Conservation (phyloP, 2,329 filamentous ascomycete genomes). For the Epicoccum sorghinum region DNA sequence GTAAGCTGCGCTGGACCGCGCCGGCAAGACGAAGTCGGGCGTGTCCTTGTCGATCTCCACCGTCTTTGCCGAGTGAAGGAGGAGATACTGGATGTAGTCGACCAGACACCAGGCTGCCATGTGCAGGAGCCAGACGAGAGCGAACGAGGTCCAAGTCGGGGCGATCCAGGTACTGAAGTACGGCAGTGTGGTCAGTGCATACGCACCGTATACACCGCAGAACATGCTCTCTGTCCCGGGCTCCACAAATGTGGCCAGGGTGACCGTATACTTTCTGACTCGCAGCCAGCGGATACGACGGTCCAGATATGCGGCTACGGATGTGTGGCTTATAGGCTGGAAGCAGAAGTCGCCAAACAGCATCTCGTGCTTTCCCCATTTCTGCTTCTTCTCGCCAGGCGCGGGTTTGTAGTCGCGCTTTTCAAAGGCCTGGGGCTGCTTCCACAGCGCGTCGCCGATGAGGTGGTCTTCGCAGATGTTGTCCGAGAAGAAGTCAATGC, state of each 20-base stretch:
- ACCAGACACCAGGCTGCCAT: slow-evolving; percentile 73
- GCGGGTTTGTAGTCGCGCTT: slow-evolving; percentile 30
- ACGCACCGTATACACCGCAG: slow-evolving; percentile 81
- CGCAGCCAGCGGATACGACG: slow-evolving; percentile 88
- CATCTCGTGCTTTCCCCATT: slow-evolving; percentile 78
- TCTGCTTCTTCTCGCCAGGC: slow-evolving; percentile 40
- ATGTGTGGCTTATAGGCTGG: slow-evolving; percentile 86
- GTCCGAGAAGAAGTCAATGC: slow-evolving; percentile 90
- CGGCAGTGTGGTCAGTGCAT: slow-evolving; percentile 75
- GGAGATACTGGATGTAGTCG: slow-evolving; percentile 75
- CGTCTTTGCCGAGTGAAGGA: slow-evolving; percentile 74
- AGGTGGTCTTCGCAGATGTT: slow-evolving; percentile 98
- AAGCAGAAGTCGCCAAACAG: slow-evolving; percentile 85
- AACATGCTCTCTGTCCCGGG: slow-evolving; percentile 89
- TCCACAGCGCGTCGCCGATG: slow-evolving; percentile 91
- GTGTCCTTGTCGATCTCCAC: slow-evolving; percentile 75
- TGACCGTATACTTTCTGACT: slow-evolving; percentile 92
- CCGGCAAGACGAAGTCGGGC: slow-evolving; percentile 70
- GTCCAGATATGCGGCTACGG: slow-evolving; percentile 75
- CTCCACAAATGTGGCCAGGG: slow-evolving; percentile 86
- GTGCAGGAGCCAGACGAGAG: slow-evolving; percentile 67
- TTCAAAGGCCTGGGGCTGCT: slow-evolving; percentile 54
- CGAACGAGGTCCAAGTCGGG: slow-evolving; percentile 71
- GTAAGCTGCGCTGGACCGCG: slow-evolving; percentile 47
- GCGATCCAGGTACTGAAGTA: slow-evolving; percentile 65